These are phyloP conservation scores for Chimonanthus salicifolius DNA, from an alignment of 164 flowering plant species.

Conservation along the genomic window DNA sequence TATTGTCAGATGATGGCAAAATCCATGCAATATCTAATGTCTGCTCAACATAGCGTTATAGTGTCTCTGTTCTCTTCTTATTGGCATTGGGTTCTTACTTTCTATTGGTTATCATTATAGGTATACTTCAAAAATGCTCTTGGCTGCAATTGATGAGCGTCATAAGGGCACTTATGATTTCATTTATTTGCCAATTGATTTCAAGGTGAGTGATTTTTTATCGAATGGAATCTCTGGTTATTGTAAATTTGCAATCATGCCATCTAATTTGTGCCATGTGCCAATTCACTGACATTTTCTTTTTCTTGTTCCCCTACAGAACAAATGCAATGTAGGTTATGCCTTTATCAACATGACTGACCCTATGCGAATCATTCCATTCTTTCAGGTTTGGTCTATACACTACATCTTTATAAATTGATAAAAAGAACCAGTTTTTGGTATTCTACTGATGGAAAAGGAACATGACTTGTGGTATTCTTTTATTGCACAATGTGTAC, in stretches of 20 bases:
- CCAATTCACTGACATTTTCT: not conserved
- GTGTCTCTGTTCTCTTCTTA: not conserved
- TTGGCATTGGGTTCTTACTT: not conserved
- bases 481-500: too few species aligned
- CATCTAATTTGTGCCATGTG: not conserved
- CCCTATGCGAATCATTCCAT: constrained; percentile 58
- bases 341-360: constrained; percentile 86
- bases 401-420: too few species aligned
- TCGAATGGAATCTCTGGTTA: not conserved
- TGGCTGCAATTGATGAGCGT: constrained; percentile 75
- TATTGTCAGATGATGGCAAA: not conserved
- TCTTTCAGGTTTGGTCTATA: constrained; percentile 47
- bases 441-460: too few species aligned
- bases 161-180: constrained; percentile 78
- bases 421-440: too few species aligned
- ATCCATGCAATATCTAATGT: not conserved
- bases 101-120: constrained; percentile 20
- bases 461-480: too few species aligned
- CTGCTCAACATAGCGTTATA: not conserved
- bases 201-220: constrained; percentile 45
- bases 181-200: constrained; percentile 81
- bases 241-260: not conserved
- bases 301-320: constrained; percentile 30
- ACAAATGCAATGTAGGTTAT: constrained; percentile 91
- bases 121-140: constrained; percentile 86